Percentiles rank a stretch among this genome's conserved stretches.
These are phyloP conservation scores for Lachancea thermotolerans DNA, from an alignment of 805 yeast genomes.

Conservation along the genomic window DNA sequence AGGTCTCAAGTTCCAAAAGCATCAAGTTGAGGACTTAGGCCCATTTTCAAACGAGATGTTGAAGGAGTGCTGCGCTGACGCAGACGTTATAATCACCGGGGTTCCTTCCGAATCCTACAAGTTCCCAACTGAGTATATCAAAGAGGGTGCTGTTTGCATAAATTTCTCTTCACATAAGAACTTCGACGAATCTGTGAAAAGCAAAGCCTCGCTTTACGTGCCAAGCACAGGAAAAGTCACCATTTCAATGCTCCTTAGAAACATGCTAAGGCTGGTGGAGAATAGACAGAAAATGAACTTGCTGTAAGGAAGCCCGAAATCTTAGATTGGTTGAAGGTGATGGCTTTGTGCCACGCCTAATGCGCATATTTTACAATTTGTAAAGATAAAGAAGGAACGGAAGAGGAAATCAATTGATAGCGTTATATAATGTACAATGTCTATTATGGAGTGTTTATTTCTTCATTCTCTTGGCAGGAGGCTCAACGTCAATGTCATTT, in stretches of 20 bases:
- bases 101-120: conserved; percentile 82
- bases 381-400: conserved; percentile 1
- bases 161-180: conserved; percentile 88
- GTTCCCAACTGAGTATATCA: conserved; percentile 74
- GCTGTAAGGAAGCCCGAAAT: background rate
- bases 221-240: conserved; percentile 97
- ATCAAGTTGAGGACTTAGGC: conserved; percentile 61
- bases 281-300: conserved; percentile 39
- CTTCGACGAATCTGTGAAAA: conserved; percentile 75
- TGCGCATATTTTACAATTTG: no score
- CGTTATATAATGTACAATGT: conserved; percentile 3
- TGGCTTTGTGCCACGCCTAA: no score
- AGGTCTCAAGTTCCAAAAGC: conserved; percentile 73
- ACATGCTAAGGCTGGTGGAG: conserved; percentile 71
- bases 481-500: conserved; percentile 28
- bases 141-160: conserved; percentile 84
- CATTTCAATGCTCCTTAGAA: conserved; percentile 87
- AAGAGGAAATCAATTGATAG: background rate
- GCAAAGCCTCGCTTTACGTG: conserved; percentile 83
- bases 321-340: background rate
- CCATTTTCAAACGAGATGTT: conserved; percentile 37
- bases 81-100: conserved; percentile 94
- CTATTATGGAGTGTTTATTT: conserved; percentile 10
- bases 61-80: conserved; percentile 58
- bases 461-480: conserved; percentile 27